phyloP scores from a whole-genome alignment of 768 basidiomycete species.

The Tricholoma sp. region DNA sequence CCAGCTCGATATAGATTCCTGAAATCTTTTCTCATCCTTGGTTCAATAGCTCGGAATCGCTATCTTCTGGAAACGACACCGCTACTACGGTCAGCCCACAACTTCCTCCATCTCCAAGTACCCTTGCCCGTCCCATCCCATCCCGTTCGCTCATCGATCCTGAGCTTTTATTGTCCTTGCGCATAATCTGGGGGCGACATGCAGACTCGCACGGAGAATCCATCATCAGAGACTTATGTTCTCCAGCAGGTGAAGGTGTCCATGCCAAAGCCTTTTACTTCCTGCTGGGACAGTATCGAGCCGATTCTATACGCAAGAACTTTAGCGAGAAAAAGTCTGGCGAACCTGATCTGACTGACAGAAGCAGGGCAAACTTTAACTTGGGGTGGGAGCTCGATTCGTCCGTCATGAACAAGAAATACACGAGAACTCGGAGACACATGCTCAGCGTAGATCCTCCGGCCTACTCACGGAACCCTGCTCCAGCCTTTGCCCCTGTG shows the following conservation, averaged over 20 bases:
- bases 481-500: constrained; percentile 9
- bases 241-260: constrained; percentile 62
- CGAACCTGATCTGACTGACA: constrained; percentile 14
- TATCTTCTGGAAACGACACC: constrained; percentile 14
- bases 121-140: constrained; percentile 64
- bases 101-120: constrained; percentile 58
- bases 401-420: constrained; percentile 23
- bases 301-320: constrained; percentile 41
- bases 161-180: constrained; percentile 72
- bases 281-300: constrained; percentile 70
- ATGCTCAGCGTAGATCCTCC: constrained; percentile 13
- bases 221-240: constrained; percentile 63
- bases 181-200: constrained; percentile 80
- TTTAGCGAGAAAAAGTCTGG: constrained; percentile 43
- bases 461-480: constrained; percentile 15
- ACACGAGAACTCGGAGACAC: constrained; percentile 20
- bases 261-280: constrained; percentile 90
- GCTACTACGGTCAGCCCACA: constrained; percentile 23
- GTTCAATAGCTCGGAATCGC: constrained; percentile 37
- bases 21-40: constrained; percentile 87
- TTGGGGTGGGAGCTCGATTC: constrained; percentile 36
- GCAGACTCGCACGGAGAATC: constrained; percentile 45
- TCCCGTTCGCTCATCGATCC: constrained; percentile 68
- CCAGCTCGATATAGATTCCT: constrained; percentile 53
- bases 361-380: constrained; percentile 27